phyloP scores from a whole-genome alignment of 257 asterid genomes.

The Knoxia roxburghii region DNA sequence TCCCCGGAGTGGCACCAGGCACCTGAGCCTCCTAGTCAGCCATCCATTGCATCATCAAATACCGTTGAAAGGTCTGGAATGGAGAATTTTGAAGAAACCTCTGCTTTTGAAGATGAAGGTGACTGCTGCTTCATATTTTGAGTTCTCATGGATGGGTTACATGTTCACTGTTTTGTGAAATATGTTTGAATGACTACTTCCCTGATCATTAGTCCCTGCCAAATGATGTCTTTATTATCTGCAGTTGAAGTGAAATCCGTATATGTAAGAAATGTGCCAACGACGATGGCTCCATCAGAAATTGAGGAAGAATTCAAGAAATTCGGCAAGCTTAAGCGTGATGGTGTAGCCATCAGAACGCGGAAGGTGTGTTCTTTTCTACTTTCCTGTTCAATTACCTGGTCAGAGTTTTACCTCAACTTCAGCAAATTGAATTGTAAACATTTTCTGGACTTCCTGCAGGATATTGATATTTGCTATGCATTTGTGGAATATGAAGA shows the following conservation, averaged over 20 bases:
- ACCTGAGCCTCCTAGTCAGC: slow-evolving; percentile 49
- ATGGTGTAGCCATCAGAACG: slow-evolving; percentile 96
- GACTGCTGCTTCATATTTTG: slow-evolving; percentile 10
- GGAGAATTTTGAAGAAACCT: slow-evolving; percentile 58
- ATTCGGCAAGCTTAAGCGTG: slow-evolving; percentile 79
- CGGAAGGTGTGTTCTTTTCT: slow-evolving; percentile 64
- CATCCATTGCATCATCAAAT: slow-evolving; percentile 40
- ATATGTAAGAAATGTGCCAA: slow-evolving; percentile 90
- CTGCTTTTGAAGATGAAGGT: slow-evolving; percentile 79
- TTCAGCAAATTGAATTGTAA: slow-evolving; percentile 2
- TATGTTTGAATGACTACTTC: not conserved
- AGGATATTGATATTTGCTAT: slow-evolving; percentile 93
- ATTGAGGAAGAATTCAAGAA: slow-evolving; percentile 90
- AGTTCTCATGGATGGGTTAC: not conserved
- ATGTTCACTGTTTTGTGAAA: not conserved
- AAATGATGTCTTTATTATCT: slow-evolving; percentile 11
- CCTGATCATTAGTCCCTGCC: not conserved
- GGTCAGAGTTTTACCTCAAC: not conserved
- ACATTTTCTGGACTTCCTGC: slow-evolving; percentile 23
- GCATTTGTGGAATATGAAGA: slow-evolving; percentile 97
- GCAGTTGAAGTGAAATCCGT: slow-evolving; percentile 89
- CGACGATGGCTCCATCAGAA: slow-evolving; percentile 78
- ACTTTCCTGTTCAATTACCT: slow-evolving; percentile 1
- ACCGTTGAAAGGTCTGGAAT: slow-evolving; percentile 46
- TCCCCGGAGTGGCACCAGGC: slow-evolving; percentile 55